These are phyloP conservation scores for Bauhinia variegata DNA, from an alignment of 306 rosid genomes.

Conservation along the genomic window DNA sequence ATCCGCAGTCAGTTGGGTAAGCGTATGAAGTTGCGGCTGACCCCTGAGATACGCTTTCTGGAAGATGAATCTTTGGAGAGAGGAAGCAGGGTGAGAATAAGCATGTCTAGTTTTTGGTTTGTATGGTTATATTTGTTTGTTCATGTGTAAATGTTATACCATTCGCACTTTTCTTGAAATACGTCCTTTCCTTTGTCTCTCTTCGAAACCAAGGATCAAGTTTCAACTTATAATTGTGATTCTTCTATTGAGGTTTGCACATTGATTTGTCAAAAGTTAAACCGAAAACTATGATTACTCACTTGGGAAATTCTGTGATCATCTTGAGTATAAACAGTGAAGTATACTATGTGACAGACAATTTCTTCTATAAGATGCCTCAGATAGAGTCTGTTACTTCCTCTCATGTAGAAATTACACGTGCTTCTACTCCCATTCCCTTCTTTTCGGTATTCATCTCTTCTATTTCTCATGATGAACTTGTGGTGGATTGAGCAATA, in stretches of 20 bases:
- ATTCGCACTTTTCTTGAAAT: not conserved
- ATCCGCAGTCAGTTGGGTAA: conserved; percentile 79
- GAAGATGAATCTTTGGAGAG: conserved; percentile 89
- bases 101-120: conserved; percentile 1
- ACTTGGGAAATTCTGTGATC: too few relatives aligned
- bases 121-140: not conserved
- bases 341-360: not conserved
- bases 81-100: conserved; percentile 85
- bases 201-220: not conserved
- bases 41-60: conserved; percentile 88
- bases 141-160: not conserved
- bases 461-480: not conserved
- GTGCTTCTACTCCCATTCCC: conserved; percentile 11
- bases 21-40: conserved; percentile 86
- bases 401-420: not conserved
- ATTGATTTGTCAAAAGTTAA: not conserved
- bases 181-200: conserved; percentile 6
- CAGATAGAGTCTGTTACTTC: not conserved
- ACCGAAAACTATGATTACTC: not conserved
- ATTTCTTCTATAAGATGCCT: not conserved
- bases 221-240: not conserved
- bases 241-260: conserved; percentile 4
- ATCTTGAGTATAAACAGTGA: not conserved
- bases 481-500: not conserved
- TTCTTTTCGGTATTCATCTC: not conserved